Evolutionary conservation across 331 rosid species (phyloP).

Genomic region (Dryas integrifolia): DNA sequence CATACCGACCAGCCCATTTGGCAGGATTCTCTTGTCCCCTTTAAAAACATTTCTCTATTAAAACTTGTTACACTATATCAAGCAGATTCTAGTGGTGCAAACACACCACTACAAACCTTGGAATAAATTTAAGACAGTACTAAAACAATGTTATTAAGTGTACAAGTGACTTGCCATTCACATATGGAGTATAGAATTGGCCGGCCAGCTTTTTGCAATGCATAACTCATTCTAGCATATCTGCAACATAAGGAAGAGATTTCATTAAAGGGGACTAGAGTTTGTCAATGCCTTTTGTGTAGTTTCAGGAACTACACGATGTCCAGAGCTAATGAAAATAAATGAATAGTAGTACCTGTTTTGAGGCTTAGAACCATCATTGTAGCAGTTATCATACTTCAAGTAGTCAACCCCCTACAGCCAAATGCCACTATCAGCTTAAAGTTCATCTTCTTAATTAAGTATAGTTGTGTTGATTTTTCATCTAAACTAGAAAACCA

Average conservation of each 20-base stretch:
- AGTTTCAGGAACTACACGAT: too few relatives aligned
- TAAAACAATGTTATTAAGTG: neutral
- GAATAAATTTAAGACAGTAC: neutral
- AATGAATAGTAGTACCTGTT: neutral
- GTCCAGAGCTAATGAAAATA: too few relatives aligned
- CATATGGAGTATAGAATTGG: conserved; percentile 29
- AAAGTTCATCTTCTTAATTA: neutral
- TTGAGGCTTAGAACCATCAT: conserved; percentile 26
- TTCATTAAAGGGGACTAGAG: too few relatives aligned
- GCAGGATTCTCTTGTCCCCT: conserved; percentile 32
- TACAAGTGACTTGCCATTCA: conserved; percentile 21
- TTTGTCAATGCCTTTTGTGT: too few relatives aligned
- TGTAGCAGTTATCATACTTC: conserved; percentile 30
- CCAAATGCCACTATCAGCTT: neutral
- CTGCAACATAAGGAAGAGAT: neutral
- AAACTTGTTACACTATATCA: neutral
- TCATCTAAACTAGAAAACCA: neutral
- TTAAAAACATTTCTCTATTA: neutral
- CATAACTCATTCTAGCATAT: conserved; percentile 26
- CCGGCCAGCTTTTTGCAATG: conserved; percentile 24
- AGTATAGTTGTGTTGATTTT: neutral
- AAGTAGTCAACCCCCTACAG: conserved; percentile 30
- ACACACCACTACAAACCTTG: neutral
- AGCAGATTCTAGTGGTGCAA: neutral
- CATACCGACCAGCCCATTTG: conserved; percentile 25